Evolutionary conservation across 768 basidiomycete genomes (phyloP), one percentile per base, ranked within the genome.

Genomic region (Strobilomyces dryophilus): DNA sequence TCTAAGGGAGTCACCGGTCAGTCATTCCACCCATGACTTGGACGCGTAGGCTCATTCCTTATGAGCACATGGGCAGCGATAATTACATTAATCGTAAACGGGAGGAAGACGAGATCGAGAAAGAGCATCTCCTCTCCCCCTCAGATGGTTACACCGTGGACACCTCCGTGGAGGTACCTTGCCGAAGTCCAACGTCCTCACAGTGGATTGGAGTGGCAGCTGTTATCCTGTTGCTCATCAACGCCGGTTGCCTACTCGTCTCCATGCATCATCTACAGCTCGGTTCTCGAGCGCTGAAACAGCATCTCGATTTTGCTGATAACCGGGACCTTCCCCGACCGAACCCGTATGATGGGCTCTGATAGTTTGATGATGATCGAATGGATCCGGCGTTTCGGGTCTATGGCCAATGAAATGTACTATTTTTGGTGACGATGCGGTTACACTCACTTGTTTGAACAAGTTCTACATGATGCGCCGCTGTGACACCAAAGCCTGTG

Each of bases 341-440:
- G 17, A 61, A 69, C 47, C 66, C 55, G 10, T 70, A 68, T 44
- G 64, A 70, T 45, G 66, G 66, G 41, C 58, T 69, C 43, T 67
- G 45, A 67, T 49, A 21, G 17, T 20, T 37, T 45, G 50, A 51
- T 32, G 27, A 44, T 32, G 26, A 17, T 20, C 29, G 14, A 27
- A 17, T 21, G 45, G 5, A 18, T 32, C 27, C 35, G 18, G 54
- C 27, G 18, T 15, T n/a, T 15, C 32, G 12, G 47, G n/a, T n/a
- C 27, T 36, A 8, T 40, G 31, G n/a, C 32, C 32, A 24, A 26
- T 48, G 8, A 8, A 29, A 41, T 43, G 29, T 18, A 45, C 43
- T 52, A 49, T 47, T 56, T 55, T 49, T 32, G 21, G 35, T 29
- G 39, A 36, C 15, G 10, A 35, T 15, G 7, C 5, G 39, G 34